Conservation (phyloP, 495 filamentous ascomycete species). For the Mytilinidion resinicola region DNA sequence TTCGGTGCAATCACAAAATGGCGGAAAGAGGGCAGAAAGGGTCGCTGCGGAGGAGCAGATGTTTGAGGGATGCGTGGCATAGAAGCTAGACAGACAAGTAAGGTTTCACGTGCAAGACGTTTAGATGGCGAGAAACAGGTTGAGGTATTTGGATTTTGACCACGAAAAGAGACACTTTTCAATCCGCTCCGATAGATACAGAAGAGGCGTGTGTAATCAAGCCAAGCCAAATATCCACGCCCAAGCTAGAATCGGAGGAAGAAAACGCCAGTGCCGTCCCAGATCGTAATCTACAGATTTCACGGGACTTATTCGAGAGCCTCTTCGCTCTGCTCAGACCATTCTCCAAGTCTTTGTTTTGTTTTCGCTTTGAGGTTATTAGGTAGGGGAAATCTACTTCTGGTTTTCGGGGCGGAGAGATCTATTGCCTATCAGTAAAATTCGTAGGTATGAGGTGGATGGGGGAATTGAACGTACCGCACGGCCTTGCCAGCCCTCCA, state of each 20-base stretch:
- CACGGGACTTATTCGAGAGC: neutral
- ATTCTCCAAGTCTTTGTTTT: neutral
- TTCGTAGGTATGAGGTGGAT: conserved; percentile 39
- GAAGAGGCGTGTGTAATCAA: neutral
- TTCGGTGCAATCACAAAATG: too few species aligned
- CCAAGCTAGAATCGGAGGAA: neutral
- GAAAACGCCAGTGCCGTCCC: neutral
- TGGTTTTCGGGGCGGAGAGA: conserved; percentile 86
- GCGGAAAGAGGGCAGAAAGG: neutral
- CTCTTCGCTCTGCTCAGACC: conserved; percentile 1
- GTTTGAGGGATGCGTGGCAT: neutral
- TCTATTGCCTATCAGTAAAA: neutral
- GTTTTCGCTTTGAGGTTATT: neutral
- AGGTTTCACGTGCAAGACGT: neutral
- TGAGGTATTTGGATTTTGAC: neutral
- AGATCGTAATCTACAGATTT: conserved; percentile 1
- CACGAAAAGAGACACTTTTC: neutral
- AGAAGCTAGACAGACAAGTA: neutral
- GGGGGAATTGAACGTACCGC: conserved; percentile 45
- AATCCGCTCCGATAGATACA: neutral
- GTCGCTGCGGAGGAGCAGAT: neutral
- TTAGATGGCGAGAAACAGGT: too few species aligned
- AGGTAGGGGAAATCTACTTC: conserved; percentile 49
- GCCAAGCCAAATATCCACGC: neutral
- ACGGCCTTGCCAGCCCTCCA: conserved; percentile 98